These are phyloP conservation scores for Penicillium vulpinum DNA, from an alignment of 2,329 filamentous ascomycete species.

Conservation along the genomic window DNA sequence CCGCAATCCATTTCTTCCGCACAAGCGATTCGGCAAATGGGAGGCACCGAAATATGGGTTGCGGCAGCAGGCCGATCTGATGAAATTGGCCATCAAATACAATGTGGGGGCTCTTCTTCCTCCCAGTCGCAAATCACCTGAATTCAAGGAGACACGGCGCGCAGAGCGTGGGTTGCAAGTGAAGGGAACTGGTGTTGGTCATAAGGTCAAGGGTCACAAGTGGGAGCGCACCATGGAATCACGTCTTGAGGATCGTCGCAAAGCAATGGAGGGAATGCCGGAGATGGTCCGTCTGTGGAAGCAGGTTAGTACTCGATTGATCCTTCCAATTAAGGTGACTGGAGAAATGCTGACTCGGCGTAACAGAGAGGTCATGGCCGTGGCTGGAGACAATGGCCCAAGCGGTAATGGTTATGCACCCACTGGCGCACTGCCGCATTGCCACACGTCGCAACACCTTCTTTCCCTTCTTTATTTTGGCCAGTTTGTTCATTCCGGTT, in stretches of 20 bases:
- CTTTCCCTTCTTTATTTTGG: constrained; percentile 18
- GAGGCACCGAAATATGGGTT: constrained; percentile 80
- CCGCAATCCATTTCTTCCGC: constrained; percentile 77
- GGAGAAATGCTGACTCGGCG: constrained; percentile 35
- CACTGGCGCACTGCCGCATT: constrained; percentile 1
- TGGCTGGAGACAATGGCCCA: constrained; percentile 74
- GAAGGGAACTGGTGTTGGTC: constrained; percentile 88
- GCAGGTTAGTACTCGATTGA: constrained; percentile 60
- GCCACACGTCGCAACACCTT: constrained; percentile 4
- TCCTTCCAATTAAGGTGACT: background rate
- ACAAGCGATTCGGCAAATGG: constrained; percentile 80
- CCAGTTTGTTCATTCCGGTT: constrained; percentile 7
- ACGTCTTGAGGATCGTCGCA: constrained; percentile 81
- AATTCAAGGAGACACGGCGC: constrained; percentile 64
- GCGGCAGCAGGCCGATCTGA: constrained; percentile 83
- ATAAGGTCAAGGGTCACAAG: constrained; percentile 91
- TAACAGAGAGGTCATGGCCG: constrained; percentile 66
- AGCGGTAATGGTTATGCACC: too few species aligned
- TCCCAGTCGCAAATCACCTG: constrained; percentile 71
- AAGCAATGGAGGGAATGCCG: constrained; percentile 94
- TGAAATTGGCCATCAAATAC: constrained; percentile 77
- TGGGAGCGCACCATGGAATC: constrained; percentile 84
- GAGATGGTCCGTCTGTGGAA: constrained; percentile 91
- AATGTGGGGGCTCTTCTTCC: constrained; percentile 81
- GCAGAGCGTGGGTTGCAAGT: constrained; percentile 79